Conservation (phyloP, 495 filamentous ascomycete genomes). For the Podospora appendiculata region DNA sequence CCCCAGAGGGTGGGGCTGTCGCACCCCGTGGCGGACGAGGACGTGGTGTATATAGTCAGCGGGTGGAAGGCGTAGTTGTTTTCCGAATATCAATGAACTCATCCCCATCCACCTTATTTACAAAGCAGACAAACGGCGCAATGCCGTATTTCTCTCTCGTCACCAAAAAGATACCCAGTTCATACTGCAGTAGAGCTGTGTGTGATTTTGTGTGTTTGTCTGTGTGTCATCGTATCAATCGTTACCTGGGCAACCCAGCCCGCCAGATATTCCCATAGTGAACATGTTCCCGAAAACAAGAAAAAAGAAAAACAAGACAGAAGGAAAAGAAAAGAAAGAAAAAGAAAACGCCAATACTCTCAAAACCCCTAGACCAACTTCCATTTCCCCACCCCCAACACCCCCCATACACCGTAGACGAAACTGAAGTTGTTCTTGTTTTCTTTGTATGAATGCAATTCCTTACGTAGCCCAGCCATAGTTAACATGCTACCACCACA, state of each 20-base stretch:
- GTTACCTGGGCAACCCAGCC: not conserved
- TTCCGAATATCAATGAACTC: too few relatives aligned
- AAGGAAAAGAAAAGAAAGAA: not conserved
- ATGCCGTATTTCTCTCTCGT: too few relatives aligned
- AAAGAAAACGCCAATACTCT: slow-evolving; percentile 1
- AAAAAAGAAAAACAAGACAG: not conserved
- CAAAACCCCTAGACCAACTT: too few relatives aligned
- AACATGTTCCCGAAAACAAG: not conserved
- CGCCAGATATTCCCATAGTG: not conserved
- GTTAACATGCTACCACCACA: too few relatives aligned
- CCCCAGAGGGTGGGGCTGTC: slow-evolving; percentile 87
- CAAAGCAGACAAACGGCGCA: too few relatives aligned
- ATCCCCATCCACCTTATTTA: too few relatives aligned
- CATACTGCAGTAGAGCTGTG: not conserved
- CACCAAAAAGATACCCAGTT: not conserved
- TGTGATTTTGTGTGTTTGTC: not conserved
- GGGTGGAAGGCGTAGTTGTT: slow-evolving; percentile 50
- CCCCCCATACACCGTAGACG: too few relatives aligned
- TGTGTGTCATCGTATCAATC: slow-evolving; percentile 8
- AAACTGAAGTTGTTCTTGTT: too few relatives aligned
- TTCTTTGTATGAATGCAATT: too few relatives aligned
- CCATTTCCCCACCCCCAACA: too few relatives aligned
- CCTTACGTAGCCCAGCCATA: too few relatives aligned
- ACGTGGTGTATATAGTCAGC: slow-evolving; percentile 95
- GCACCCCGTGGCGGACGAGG: slow-evolving; percentile 87